phyloP scores from a whole-genome alignment of 331 rosid genomes.

The Rosa hybrid region DNA sequence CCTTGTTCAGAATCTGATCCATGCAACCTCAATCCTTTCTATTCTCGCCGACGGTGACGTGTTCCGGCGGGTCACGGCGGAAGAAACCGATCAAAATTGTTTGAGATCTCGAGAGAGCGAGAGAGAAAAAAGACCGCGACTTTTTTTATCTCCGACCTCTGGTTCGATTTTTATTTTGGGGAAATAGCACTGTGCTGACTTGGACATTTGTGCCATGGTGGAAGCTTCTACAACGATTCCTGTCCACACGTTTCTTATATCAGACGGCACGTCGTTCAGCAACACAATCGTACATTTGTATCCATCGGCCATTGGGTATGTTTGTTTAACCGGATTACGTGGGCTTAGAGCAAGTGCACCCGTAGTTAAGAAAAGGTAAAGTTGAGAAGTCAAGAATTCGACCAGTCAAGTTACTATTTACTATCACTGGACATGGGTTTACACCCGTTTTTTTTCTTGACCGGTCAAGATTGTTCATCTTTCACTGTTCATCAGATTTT shows the following conservation, averaged over 20 bases:
- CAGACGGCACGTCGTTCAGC: not conserved
- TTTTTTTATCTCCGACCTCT: not conserved
- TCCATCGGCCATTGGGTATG: too few relatives aligned
- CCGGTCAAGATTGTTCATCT: too few relatives aligned
- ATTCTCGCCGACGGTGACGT: not conserved
- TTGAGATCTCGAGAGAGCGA: not conserved
- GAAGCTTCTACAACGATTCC: not conserved
- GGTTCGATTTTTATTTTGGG: conserved; percentile 1
- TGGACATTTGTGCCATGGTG: conserved; percentile 1
- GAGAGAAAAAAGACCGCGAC: not conserved
- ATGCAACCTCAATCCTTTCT: conserved; percentile 12
- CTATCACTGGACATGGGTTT: too few relatives aligned
- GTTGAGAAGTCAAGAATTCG: too few relatives aligned
- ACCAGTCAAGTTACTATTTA: too few relatives aligned
- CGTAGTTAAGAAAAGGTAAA: too few relatives aligned
- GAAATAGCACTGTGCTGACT: not conserved
- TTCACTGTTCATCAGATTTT: too few relatives aligned
- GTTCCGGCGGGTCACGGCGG: not conserved
- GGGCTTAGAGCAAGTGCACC: too few relatives aligned
- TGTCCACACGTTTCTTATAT: conserved; percentile 2
- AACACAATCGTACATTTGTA: too few relatives aligned
- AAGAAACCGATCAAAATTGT: not conserved
- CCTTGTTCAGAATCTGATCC: conserved; percentile 88
- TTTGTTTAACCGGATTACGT: too few relatives aligned
- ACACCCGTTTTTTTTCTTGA: too few relatives aligned